phyloP scores from a whole-genome alignment of 306 rosid species.

The Herpetospermum pedunculosum region DNA sequence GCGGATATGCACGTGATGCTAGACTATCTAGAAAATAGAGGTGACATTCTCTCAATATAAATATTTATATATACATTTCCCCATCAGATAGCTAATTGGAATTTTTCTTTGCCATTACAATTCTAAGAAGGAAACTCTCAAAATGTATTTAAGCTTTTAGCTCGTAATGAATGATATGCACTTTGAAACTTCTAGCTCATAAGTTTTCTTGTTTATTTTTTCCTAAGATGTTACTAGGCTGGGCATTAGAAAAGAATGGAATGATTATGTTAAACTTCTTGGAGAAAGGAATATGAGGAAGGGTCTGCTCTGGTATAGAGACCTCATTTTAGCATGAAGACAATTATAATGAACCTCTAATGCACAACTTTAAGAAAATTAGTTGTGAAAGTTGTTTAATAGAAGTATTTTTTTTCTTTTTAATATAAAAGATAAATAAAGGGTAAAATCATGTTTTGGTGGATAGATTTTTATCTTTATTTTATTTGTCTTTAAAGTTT shows the following conservation, averaged over 20 bases:
- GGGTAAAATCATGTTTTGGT: too few species aligned
- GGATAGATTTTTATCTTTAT: too few species aligned
- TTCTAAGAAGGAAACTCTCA: not conserved
- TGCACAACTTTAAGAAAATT: not conserved
- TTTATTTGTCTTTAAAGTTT: too few species aligned
- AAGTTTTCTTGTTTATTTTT: not conserved
- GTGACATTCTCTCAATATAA: constrained; percentile 25
- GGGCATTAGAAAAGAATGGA: not conserved
- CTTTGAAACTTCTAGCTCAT: not conserved
- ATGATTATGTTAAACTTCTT: not conserved
- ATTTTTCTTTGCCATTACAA: not conserved
- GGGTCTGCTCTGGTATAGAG: not conserved
- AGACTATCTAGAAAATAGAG: constrained; percentile 73
- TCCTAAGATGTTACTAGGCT: not conserved
- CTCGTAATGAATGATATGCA: not conserved
- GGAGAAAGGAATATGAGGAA: not conserved
- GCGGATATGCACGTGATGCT: constrained; percentile 57
- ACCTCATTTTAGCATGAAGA: not conserved
- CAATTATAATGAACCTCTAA: not conserved
- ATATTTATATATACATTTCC: not conserved
- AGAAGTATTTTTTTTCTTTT: not conserved
- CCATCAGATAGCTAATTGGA: not conserved
- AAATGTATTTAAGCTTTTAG: not conserved
- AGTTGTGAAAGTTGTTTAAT: not conserved
- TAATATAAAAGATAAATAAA: not conserved